These are phyloP conservation scores for Desmodesmus armatus DNA, from an alignment of 139 green algal genomes.

Conservation along the genomic window DNA sequence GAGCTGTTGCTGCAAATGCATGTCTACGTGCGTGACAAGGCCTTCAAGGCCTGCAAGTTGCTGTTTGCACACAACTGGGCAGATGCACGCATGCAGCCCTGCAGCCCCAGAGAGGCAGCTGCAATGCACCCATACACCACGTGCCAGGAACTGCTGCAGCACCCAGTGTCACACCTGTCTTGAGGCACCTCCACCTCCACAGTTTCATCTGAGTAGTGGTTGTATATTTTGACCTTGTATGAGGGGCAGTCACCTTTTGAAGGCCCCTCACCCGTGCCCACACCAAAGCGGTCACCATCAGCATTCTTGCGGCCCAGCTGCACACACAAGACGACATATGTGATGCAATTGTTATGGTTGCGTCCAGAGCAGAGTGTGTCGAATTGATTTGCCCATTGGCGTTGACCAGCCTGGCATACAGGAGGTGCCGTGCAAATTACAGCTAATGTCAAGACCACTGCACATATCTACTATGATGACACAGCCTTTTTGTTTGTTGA, in stretches of 20 bases:
- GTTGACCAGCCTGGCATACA: too few relatives aligned
- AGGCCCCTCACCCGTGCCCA: slow-evolving; percentile 82
- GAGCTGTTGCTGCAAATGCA: too few relatives aligned
- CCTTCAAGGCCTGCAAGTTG: too few relatives aligned
- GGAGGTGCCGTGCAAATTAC: too few relatives aligned
- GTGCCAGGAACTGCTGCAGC: background rate
- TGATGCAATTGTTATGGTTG: too few relatives aligned
- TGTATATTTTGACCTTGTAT: slow-evolving; percentile 87
- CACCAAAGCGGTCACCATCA: slow-evolving; percentile 73
- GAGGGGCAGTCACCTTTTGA: slow-evolving; percentile 52
- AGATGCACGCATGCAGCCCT: too few relatives aligned
- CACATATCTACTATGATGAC: background rate
- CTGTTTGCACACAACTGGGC: too few relatives aligned
- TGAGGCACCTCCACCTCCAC: slow-evolving; percentile 90
- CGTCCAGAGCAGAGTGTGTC: too few relatives aligned
- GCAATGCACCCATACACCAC: background rate
- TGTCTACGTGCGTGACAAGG: too few relatives aligned
- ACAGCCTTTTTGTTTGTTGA: too few relatives aligned
- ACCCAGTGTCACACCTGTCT: slow-evolving; percentile 74
- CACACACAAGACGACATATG: background rate
- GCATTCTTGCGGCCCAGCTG: slow-evolving; percentile 84
- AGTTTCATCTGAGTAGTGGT: slow-evolving; percentile 76
- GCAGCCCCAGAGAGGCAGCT: too few relatives aligned
- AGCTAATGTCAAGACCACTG: background rate
- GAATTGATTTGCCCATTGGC: too few relatives aligned